Conservation (phyloP, 768 basidiomycete genomes). For the Daedalea quercina region DNA sequence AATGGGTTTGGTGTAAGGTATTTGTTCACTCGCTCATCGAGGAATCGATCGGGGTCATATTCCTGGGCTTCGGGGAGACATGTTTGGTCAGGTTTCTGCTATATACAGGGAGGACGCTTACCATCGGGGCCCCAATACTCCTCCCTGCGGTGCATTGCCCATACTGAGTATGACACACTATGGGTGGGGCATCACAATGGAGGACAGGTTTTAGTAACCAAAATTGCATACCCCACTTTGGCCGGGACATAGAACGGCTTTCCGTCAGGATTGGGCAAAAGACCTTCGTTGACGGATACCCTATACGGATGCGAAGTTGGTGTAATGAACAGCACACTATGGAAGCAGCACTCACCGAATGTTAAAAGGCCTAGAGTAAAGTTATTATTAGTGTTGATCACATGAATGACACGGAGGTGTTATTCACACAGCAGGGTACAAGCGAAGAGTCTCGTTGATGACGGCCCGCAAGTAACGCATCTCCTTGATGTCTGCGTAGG, state of each 20-base stretch:
- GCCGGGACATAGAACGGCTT: slow-evolving; percentile 24
- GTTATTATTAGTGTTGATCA: background rate
- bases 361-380: slow-evolving; percentile 19
- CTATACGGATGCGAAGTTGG: slow-evolving; percentile 2
- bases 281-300: slow-evolving; percentile 16
- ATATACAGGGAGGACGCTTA: slow-evolving; percentile 23
- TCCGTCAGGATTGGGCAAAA: slow-evolving; percentile 15
- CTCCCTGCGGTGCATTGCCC: slow-evolving; percentile 50
- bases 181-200: slow-evolving; percentile 13
- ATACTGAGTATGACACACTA: slow-evolving; percentile 27
- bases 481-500: slow-evolving; percentile 25
- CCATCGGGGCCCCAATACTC: slow-evolving; percentile 66
- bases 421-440: slow-evolving; percentile 28
- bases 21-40: slow-evolving; percentile 48
- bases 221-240: slow-evolving; percentile 20
- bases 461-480: slow-evolving; percentile 30
- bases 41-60: slow-evolving; percentile 63
- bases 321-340: background rate
- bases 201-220: background rate
- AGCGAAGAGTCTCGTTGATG: slow-evolving; percentile 36
- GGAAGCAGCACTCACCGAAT: slow-evolving; percentile 11
- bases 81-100: background rate
- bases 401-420: background rate
- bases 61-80: slow-evolving; percentile 18
- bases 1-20: slow-evolving; percentile 55